Conservation (phyloP, 129 eudicot genomes). For the Daucus carota region DNA sequence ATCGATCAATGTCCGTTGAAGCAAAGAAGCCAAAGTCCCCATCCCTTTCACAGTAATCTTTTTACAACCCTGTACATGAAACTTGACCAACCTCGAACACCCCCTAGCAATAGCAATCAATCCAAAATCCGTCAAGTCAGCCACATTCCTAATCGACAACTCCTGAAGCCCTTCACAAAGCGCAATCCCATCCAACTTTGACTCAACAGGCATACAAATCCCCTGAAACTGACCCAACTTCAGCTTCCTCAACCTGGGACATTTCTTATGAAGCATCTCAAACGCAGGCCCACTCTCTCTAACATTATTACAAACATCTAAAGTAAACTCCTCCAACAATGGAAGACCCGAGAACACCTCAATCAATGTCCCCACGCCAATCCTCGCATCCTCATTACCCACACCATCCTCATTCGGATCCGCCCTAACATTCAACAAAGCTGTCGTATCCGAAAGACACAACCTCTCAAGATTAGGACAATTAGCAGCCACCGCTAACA, state of each 20-base stretch:
- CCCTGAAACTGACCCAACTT: slow-evolving; percentile 75
- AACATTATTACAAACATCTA: slow-evolving; percentile 63
- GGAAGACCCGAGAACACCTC: slow-evolving; percentile 71
- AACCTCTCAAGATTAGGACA: slow-evolving; percentile 50
- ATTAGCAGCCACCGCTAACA: slow-evolving; percentile 35
- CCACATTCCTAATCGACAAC: slow-evolving; percentile 66
- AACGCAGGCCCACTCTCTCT: slow-evolving; percentile 61
- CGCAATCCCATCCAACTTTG: slow-evolving; percentile 72
- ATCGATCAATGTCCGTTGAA: slow-evolving; percentile 46
- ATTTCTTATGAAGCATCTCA: slow-evolving; percentile 55
- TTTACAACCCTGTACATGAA: slow-evolving; percentile 65
- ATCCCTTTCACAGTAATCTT: slow-evolving; percentile 52
- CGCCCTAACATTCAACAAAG: slow-evolving; percentile 30
- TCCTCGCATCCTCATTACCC: slow-evolving; percentile 44
- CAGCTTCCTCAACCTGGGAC: slow-evolving; percentile 50
- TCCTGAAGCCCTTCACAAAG: slow-evolving; percentile 64
- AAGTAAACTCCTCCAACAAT: slow-evolving; percentile 54
- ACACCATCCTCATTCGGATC: slow-evolving; percentile 36
- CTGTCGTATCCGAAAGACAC: slow-evolving; percentile 56
- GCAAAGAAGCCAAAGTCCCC: slow-evolving; percentile 66
- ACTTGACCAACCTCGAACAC: slow-evolving; percentile 56
- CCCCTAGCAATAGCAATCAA: slow-evolving; percentile 88
- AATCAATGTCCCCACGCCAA: slow-evolving; percentile 35
- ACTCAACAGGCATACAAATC: slow-evolving; percentile 62
- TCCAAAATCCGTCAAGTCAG: slow-evolving; percentile 69